These are phyloP conservation scores for Astrothelium subdiscretum DNA, from an alignment of 495 filamentous ascomycete genomes.

Conservation along the genomic window DNA sequence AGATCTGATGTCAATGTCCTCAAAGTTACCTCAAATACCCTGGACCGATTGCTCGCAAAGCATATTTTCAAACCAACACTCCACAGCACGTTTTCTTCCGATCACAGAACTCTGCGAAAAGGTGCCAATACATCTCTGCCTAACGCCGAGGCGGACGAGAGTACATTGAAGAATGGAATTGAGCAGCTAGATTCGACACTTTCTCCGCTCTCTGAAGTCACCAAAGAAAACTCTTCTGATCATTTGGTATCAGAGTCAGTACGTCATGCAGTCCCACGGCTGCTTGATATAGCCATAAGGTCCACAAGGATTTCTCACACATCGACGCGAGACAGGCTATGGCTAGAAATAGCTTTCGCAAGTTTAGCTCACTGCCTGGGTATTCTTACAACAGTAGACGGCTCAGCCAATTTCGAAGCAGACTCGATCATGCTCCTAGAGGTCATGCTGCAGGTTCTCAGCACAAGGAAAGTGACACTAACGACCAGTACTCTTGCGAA, in stretches of 20 bases:
- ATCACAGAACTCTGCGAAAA: background rate
- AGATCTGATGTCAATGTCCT: conserved; percentile 1
- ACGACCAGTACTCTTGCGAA: conserved; percentile 15
- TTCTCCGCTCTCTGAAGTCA: background rate
- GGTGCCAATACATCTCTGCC: conserved; percentile 17
- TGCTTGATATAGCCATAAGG: background rate
- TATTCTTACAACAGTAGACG: background rate
- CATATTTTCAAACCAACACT: conserved; percentile 53
- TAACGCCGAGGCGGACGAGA: background rate
- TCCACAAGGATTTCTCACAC: background rate
- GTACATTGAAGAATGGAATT: background rate
- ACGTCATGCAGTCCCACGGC: background rate
- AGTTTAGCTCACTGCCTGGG: background rate
- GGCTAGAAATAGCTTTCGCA: background rate
- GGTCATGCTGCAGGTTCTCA: background rate
- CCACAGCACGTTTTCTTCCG: conserved; percentile 40
- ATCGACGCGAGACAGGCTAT: background rate
- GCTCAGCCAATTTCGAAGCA: background rate
- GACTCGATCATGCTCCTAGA: background rate
- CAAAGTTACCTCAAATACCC: conserved; percentile 24
- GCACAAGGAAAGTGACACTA: conserved; percentile 30
- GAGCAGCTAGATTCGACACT: background rate
- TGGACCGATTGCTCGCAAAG: conserved; percentile 54
- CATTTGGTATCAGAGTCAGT: background rate
- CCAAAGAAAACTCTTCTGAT: background rate